phyloP scores from a whole-genome alignment of 2,329 filamentous ascomycete species.

The Calonectria crousiana region DNA sequence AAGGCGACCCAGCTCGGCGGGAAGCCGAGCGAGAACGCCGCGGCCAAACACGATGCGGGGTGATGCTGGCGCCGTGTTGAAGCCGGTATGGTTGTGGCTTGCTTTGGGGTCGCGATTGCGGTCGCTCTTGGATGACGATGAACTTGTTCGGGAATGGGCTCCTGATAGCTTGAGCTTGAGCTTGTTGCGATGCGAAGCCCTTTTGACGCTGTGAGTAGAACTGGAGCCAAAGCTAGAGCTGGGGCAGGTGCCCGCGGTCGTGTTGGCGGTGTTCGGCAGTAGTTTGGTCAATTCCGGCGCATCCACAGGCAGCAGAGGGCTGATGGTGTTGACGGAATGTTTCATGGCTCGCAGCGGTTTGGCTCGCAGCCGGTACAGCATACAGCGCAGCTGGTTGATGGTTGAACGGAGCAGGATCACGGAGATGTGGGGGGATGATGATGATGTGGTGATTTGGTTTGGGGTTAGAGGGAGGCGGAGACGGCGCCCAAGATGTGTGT shows the following conservation, averaged over 20 bases:
- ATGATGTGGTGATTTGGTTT: conserved; percentile 16
- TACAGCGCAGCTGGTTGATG: background rate
- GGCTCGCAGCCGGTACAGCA: background rate
- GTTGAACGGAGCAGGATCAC: conserved; percentile 5
- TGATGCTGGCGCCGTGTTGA: conserved; percentile 19
- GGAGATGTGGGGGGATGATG: conserved; percentile 1
- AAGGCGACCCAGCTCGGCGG: conserved; percentile 50
- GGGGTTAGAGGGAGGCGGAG: conserved; percentile 35
- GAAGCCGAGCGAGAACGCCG: conserved; percentile 48
- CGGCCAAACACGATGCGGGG: conserved; percentile 52
- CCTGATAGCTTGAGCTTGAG: background rate
- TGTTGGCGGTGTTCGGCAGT: background rate
- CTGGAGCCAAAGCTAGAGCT: background rate
- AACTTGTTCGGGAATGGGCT: background rate
- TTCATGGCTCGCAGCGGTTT: conserved; percentile 1
- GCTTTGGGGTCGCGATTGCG: background rate
- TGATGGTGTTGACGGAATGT: background rate
- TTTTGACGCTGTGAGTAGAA: background rate
- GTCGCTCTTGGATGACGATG: background rate
- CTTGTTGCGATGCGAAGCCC: background rate
- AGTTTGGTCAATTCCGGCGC: background rate
- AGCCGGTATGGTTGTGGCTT: conserved; percentile 1
- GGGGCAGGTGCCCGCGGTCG: background rate
- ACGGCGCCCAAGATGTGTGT: conserved; percentile 24
- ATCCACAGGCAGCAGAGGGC: background rate